Base-by-base conservation (phyloP, 768 basidiomycete species). In the Pleurotus ostreatus region DNA sequence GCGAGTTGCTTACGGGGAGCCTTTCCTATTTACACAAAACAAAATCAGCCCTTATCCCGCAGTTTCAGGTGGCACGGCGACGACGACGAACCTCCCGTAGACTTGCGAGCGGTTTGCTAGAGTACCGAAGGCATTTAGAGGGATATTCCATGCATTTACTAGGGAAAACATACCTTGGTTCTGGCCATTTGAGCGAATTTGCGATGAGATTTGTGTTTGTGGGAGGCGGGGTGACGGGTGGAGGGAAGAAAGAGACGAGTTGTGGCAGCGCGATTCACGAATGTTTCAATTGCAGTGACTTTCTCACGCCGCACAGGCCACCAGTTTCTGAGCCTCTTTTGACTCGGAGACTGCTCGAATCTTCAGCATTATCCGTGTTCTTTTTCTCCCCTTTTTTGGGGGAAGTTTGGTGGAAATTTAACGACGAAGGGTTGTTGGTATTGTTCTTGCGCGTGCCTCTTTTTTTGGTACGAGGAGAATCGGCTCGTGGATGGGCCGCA, bases 91-190 rank as follows among this genome's bases (percentile, higher is more conserved):
- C 94, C 94, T 89, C 96, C 96, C 62, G 96, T 97, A 57, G 95
- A 97, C 82, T 98, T 97, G 77, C 95, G 93, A 69, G 95, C 95
- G 71, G 94, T 97, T 94, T 97, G 95, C 94, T 94, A 63, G 58
- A 37, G 59, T 18, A 66, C 68, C 59, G 63, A 63, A 53, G 66
- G 65, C 63, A 65, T 72, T 64, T 63, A 65, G 62, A 61, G 63
- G 64, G 65, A 63, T 34, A 57, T 38, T 55, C 55, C 22, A 48
- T 18, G 57, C 48, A 41, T 12, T 48, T 60, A 22, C 9, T 45
- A 45, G 56, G 48, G 30, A 52, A 22, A 55, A 65, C 63, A 52
- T 61, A 89, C 90, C 85, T 93, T 94, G 70, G 92, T 94, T 68
- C 92, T 91, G 65, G 92, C 92, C 92, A 94, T 94, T 70, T 53